phyloP scores from a whole-genome alignment of 257 asterid species.

The Nicotiana tomentosiformis region DNA sequence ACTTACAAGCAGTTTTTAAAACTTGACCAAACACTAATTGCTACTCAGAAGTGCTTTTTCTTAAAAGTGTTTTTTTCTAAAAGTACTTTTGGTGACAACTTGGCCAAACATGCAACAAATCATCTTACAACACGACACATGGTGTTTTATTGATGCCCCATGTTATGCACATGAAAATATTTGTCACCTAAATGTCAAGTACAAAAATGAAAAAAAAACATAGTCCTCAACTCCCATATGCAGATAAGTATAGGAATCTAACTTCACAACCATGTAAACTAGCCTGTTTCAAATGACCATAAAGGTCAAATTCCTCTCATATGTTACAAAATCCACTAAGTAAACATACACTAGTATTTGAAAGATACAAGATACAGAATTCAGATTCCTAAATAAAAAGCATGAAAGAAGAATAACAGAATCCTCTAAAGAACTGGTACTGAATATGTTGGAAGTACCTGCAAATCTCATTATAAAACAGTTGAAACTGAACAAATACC shows the following conservation, averaged over 20 bases:
- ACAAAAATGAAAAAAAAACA: background rate
- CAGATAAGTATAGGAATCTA: background rate
- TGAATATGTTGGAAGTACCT: background rate
- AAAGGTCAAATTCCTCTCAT: background rate
- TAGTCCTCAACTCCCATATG: too few species aligned
- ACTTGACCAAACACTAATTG: too few species aligned
- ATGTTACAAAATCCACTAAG: background rate
- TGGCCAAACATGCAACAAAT: background rate
- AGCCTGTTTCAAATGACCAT: background rate
- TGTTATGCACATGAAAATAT: too few species aligned
- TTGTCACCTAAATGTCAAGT: too few species aligned
- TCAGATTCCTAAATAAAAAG: background rate
- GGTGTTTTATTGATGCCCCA: background rate
- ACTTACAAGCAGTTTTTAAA: too few species aligned
- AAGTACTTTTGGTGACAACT: too few species aligned
- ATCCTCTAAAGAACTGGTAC: too few species aligned
- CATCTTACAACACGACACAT: background rate
- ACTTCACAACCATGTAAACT: background rate
- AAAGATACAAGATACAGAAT: background rate
- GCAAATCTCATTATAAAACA: background rate
- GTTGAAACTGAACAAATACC: background rate
- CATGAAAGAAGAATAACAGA: background rate
- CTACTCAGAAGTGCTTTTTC: too few species aligned
- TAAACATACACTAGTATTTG: background rate
- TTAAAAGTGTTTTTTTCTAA: too few species aligned